Conservation (phyloP, 805 yeast genomes). For the Metschnikowia dekortorum region DNA sequence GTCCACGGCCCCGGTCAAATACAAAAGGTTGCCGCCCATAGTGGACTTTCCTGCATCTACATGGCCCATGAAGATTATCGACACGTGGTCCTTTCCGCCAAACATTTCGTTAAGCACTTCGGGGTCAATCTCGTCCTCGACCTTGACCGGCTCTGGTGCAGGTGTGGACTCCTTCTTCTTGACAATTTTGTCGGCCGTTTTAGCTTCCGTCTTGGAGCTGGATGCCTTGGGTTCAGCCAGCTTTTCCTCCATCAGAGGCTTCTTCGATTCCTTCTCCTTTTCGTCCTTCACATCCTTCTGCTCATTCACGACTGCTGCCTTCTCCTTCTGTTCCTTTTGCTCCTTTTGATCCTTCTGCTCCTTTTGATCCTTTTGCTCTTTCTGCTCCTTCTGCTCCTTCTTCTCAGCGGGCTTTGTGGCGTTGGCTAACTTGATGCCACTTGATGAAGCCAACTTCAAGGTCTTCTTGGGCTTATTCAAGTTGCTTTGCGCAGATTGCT, state of each 20-base stretch:
- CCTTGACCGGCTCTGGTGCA: conserved; percentile 42
- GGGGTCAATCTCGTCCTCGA: conserved; percentile 79
- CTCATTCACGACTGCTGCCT: not conserved
- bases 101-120: conserved; percentile 88
- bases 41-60: conserved; percentile 99
- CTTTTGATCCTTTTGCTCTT: conserved; percentile 18
- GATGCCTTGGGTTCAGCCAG: conserved; percentile 8
- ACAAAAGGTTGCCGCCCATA: conserved; percentile 97
- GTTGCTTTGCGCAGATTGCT: conserved; percentile 44
- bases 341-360: conserved; percentile 7
- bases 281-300: conserved; percentile 1
- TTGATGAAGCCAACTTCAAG: conserved; percentile 60
- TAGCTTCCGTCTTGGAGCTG: conserved; percentile 9
- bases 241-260: conserved; percentile 11
- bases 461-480: conserved; percentile 60
- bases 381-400: conserved; percentile 27
- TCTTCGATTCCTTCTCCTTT: not conserved
- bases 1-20: conserved; percentile 93
- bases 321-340: conserved; percentile 3
- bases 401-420: conserved; percentile 26
- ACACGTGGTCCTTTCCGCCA: conserved; percentile 96
- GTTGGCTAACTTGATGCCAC: conserved; percentile 56
- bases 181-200: conserved; percentile 15
- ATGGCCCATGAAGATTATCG: conserved; percentile 98
- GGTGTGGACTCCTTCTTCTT: conserved; percentile 21